Evolutionary conservation across 2,329 filamentous ascomycete species (phyloP).

Genomic region (Ceratocystis diversiconidia): DNA sequence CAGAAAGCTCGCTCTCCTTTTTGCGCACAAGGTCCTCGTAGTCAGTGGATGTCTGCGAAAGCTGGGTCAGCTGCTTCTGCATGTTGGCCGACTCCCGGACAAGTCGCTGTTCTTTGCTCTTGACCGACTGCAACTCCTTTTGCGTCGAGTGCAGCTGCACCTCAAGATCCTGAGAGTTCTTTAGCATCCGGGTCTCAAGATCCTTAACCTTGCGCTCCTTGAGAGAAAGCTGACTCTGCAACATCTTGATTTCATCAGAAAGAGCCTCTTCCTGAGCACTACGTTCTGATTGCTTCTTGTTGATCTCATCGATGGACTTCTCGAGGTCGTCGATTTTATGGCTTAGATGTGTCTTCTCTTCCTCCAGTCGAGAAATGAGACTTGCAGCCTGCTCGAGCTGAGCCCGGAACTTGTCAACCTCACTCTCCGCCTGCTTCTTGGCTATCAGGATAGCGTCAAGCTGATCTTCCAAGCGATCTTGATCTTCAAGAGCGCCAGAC

Average conservation of each 20-base stretch:
- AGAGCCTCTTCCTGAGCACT: slow-evolving; percentile 64
- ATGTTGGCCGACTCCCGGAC: slow-evolving; percentile 67
- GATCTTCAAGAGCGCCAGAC: slow-evolving; percentile 79
- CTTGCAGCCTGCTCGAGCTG: slow-evolving; percentile 85
- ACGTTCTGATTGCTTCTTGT: slow-evolving; percentile 55
- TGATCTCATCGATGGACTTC: slow-evolving; percentile 52
- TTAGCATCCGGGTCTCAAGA: slow-evolving; percentile 67
- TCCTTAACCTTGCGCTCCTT: slow-evolving; percentile 86
- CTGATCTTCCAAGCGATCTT: slow-evolving; percentile 86
- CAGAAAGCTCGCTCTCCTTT: slow-evolving; percentile 83
- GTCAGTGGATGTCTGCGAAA: slow-evolving; percentile 83
- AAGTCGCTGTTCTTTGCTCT: slow-evolving; percentile 61
- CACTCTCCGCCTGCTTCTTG: slow-evolving; percentile 76
- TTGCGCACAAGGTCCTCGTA: slow-evolving; percentile 87
- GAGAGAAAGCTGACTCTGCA: slow-evolving; percentile 75
- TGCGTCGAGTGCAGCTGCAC: slow-evolving; percentile 63
- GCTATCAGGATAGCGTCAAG: slow-evolving; percentile 76
- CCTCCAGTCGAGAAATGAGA: slow-evolving; percentile 73
- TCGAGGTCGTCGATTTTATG: slow-evolving; percentile 57
- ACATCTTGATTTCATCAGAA: slow-evolving; percentile 73
- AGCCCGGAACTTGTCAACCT: slow-evolving; percentile 61
- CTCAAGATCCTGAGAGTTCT: slow-evolving; percentile 78
- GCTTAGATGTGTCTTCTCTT: slow-evolving; percentile 66
- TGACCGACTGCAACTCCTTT: slow-evolving; percentile 65
- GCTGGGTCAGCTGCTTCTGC: slow-evolving; percentile 69